Evolutionary conservation across 768 basidiomycete species (phyloP).

Genomic region (Pulveroboletus sp.): DNA sequence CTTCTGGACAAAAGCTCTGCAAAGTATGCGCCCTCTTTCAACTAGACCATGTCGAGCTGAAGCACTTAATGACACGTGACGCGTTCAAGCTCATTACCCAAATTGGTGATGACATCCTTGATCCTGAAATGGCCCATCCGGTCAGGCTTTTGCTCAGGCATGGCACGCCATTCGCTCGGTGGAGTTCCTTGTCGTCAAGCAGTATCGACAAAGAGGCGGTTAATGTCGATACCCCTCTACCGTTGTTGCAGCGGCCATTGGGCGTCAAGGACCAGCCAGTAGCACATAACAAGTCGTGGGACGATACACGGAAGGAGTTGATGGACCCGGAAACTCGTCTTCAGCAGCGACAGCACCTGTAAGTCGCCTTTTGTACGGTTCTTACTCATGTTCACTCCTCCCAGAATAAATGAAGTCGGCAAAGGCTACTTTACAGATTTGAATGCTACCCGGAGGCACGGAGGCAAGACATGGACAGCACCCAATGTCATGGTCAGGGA

Average conservation of each 20-base stretch:
- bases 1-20: too few relatives aligned
- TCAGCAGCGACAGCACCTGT: constrained; percentile 64
- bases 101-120: constrained; percentile 16
- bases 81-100: constrained; percentile 2
- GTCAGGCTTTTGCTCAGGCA: constrained; percentile 11
- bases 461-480: constrained; percentile 94
- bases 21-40: too few relatives aligned
- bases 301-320: constrained; percentile 60
- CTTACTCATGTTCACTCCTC: neutral
- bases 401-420: constrained; percentile 56
- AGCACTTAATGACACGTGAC: neutral
- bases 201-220: neutral
- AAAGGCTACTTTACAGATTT: constrained; percentile 89
- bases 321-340: constrained; percentile 68
- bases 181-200: constrained; percentile 17
- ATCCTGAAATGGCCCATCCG: constrained; percentile 18
- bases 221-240: constrained; percentile 19
- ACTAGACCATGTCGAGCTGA: too few relatives aligned
- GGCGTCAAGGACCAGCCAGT: constrained; percentile 71
- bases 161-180: constrained; percentile 9
- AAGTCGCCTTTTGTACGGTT: constrained; percentile 11
- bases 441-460: constrained; percentile 72
- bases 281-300: constrained; percentile 52
- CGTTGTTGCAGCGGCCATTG: constrained; percentile 57
- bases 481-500: constrained; percentile 84